Base-by-base conservation (phyloP, 2,329 filamentous ascomycete genomes). In the Paecilomyces fulvus region DNA sequence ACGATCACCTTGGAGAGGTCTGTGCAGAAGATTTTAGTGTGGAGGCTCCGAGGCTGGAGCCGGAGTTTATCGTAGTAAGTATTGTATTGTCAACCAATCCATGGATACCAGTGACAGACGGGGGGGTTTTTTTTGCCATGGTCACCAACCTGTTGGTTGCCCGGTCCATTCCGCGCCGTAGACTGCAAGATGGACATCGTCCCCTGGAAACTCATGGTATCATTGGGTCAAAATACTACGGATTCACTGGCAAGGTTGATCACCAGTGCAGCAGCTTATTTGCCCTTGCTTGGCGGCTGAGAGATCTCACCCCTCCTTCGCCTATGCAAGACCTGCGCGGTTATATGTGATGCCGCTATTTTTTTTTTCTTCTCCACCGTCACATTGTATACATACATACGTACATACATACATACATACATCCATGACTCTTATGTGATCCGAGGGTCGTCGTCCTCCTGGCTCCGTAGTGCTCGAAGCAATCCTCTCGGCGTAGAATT, bases 61-160 rank as follows among this genome's bases (percentile, higher is more conserved):
- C 63, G 63, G 63, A 65, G 62, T 64, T 65, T 65, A 63, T 64
- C 59, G 58, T 64, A 59, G 61, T n/a, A n/a, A n/a, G n/a, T n/a
- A n/a, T n/a, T n/a, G n/a, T 55, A 56, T 54, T 58, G 58, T 25
- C 23, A 23, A 23, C 33, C 49, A 61, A 55, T 37, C 21, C 48
- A 56, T 56, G 37, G 37, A 43, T 50, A 5, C 49, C 20, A 20
- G 49, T 30, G 21, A 50, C 49, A 30, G 49, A 50, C 20, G 49
- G 28, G 21, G 20, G 20, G n/a, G n/a, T n/a, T n/a, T n/a, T n/a
- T n/a, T 50, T n/a, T 17, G n/a, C 37, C n/a, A 20, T 25, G 23
- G 20, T 50, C 49, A 30, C 28, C 49, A 50, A 10, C 12, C 49
- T 50, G 49, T 21, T 21, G 50, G 21, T 52, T 52, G 50, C 17